These are phyloP conservation scores for Apium graveolens DNA, from an alignment of 129 eudicot species.

Conservation along the genomic window DNA sequence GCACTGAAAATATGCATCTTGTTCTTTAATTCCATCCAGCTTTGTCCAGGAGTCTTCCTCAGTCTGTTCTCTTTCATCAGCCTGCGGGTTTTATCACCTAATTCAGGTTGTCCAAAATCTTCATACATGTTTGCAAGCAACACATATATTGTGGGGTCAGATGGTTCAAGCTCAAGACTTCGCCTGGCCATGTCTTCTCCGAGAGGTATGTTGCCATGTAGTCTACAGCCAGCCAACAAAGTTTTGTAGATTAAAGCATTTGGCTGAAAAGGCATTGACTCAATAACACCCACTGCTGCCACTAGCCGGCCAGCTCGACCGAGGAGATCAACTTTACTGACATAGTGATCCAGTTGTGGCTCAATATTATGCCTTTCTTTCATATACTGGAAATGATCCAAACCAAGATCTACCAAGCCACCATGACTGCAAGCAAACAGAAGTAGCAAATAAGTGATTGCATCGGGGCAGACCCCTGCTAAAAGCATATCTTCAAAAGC, in stretches of 20 bases:
- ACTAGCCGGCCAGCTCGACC: conserved; percentile 14
- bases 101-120: conserved; percentile 1
- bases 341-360: conserved; percentile 14
- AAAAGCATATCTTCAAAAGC: conserved; percentile 15
- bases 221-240: conserved; percentile 10
- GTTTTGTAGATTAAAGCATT: conserved; percentile 15
- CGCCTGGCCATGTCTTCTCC: conserved; percentile 18
- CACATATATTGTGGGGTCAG: conserved; percentile 16
- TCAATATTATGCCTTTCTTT: conserved; percentile 10
- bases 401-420: conserved; percentile 17
- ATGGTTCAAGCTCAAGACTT: conserved; percentile 15
- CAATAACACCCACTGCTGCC: conserved; percentile 9
- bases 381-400: conserved; percentile 11
- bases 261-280: conserved; percentile 9
- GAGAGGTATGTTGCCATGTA: conserved; percentile 16
- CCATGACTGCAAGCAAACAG: conserved; percentile 19
- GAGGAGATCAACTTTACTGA: conserved; percentile 13
- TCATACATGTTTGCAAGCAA: conserved; percentile 17
- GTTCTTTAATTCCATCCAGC: conserved; percentile 13
- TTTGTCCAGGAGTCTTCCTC: conserved; percentile 14
- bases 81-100: conserved; percentile 6
- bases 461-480: conserved; percentile 9
- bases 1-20: conserved; percentile 8
- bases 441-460: conserved; percentile 8
- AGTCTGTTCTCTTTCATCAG: conserved; percentile 5